Evolutionary conservation across 208 protist species (phyloP).

Genomic region (Acanthamoeba divionensis): DNA sequence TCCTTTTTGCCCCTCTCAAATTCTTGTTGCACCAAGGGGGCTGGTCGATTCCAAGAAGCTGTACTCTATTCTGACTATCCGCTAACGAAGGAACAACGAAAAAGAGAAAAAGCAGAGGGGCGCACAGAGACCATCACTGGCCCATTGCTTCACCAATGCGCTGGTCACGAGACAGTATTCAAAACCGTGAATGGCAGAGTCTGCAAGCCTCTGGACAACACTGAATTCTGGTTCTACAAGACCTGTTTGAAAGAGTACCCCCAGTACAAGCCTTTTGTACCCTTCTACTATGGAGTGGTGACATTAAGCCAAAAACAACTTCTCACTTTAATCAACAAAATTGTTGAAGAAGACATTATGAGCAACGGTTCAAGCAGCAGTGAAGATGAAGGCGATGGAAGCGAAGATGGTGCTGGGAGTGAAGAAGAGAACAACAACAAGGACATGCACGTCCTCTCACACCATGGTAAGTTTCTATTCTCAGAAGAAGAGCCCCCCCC

Average conservation of each 20-base stretch:
- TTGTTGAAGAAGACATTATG: background rate
- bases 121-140: background rate
- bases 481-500: no score
- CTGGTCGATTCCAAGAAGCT: no score
- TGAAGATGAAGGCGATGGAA: background rate
- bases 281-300: background rate
- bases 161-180: constrained; percentile 33
- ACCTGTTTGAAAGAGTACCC: background rate
- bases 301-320: background rate
- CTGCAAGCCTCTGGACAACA: constrained; percentile 37
- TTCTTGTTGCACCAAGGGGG: no score
- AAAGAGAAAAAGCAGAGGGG: background rate
- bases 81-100: background rate
- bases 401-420: background rate
- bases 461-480: no score
- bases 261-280: background rate
- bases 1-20: no score
- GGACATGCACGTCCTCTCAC: background rate
- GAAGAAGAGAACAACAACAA: background rate
- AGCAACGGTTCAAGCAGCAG: background rate
- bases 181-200: constrained; percentile 19
- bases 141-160: constrained; percentile 22
- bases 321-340: background rate
- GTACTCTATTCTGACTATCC: constrained; percentile 2
- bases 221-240: constrained; percentile 53